Evolutionary conservation across 129 eudicot species (phyloP), one percentile per base, ranked within the genome.

Genomic region (Cynara cardunculus): DNA sequence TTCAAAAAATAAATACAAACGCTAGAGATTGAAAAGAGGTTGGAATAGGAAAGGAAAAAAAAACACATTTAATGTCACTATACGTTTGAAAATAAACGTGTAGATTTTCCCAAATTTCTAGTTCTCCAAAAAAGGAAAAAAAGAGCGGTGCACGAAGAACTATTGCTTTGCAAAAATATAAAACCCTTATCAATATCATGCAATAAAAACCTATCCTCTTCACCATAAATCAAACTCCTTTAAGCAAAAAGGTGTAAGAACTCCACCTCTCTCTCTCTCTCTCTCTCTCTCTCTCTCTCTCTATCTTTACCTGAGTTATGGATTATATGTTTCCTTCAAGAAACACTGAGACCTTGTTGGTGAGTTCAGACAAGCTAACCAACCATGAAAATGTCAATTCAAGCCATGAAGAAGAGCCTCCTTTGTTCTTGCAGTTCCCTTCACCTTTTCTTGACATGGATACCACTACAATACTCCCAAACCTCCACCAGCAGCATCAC

Each of bases 381-480:
- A 74, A 44, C 72, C 53, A 78, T 64, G 80, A 32, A 65, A 77
- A 66, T 31, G 34, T 72, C 44, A 74, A 65, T 68, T 65, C 25
- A 64, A 77, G 59, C 68, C 85, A 76, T 76, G 71, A 85, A 62
- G 83, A 66, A 41, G 77, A 69, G 56, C 49, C 64, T 32, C 79
- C 85, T 11, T 72, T 77, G 44, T 49, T 67, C 83, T 56, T 71
- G 37, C 83, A 71, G 65, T 73, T 77, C 69, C 72, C 83, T 56
- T 77, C 85, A 22, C 85, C 88, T 35, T 72, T 85, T 66, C 32
- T 81, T 5, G 83, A 71, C 28, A 44, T 62, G 21, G 73, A 65
- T 11, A 44, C 76, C 14, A 65, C 78, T 68, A 66, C 64, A 8
- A 35, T 35, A 18, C 34, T 62, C 72, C 35, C 34, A 35, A 34